These are phyloP conservation scores for Piloderma croceum DNA, from an alignment of 768 basidiomycete species.

Conservation along the genomic window DNA sequence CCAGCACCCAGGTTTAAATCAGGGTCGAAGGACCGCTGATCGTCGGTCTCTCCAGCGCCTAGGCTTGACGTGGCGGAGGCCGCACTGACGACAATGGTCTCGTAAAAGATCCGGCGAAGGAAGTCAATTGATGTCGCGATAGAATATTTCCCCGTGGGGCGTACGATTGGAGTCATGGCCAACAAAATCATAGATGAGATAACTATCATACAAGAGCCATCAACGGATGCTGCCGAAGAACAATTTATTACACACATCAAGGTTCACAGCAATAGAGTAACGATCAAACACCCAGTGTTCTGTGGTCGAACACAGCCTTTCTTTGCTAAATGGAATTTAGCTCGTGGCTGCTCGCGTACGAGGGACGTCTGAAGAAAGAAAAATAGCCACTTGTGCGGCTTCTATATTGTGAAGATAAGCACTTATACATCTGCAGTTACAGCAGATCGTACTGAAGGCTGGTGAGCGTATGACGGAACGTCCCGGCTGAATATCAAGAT, in stretches of 20 bases:
- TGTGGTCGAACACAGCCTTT: slow-evolving; percentile 14
- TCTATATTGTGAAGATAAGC: too few species aligned
- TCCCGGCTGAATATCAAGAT: too few species aligned
- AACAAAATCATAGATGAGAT: slow-evolving; percentile 13
- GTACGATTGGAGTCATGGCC: slow-evolving; percentile 11
- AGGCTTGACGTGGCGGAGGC: slow-evolving; percentile 17
- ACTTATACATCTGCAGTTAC: too few species aligned
- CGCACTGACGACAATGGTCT: slow-evolving; percentile 18
- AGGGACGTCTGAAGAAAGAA: too few species aligned
- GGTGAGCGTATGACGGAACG: too few species aligned
- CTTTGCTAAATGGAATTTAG: slow-evolving; percentile 17
- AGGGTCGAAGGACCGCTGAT: slow-evolving; percentile 13
- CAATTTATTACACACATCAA: too few species aligned
- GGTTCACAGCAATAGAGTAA: slow-evolving; percentile 14
- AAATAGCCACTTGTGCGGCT: too few species aligned
- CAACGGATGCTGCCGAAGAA: too few species aligned
- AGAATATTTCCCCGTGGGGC: slow-evolving; percentile 12
- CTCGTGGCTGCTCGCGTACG: too few species aligned
- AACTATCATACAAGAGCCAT: slow-evolving; percentile 10
- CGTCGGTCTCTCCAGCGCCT: slow-evolving; percentile 12
- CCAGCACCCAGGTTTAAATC: slow-evolving; percentile 13
- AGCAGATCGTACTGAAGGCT: too few species aligned
- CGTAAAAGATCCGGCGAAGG: slow-evolving; percentile 17
- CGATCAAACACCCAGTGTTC: slow-evolving; percentile 16
- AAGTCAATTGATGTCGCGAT: slow-evolving; percentile 13